Base-by-base conservation (phyloP, 176 grass and related monocot genomes). In the Typha latifolia region DNA sequence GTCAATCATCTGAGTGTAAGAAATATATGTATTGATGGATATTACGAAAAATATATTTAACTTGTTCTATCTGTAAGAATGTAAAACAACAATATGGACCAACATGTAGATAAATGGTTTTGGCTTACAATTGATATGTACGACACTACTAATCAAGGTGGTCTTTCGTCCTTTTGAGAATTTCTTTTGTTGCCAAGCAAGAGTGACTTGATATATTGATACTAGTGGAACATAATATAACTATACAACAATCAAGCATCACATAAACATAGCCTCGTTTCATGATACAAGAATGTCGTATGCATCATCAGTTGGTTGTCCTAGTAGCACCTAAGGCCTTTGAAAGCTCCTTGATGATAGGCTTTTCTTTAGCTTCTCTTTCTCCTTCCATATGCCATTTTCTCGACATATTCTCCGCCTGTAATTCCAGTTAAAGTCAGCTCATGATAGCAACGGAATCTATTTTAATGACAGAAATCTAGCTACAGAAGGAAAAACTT, bases 301-400 rank as follows among this genome's bases (percentile, higher is more conserved):
- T 10, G 18, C 15, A n/a, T 61, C 67, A 55, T 95, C 83, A 95
- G 51, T 80, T 80, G 0, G 72, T 66, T 3, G 76, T 72, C 81
- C 72, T 95, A 2, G 66, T 90, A 2, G 63, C 21, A 16, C 91
- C 79, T 1, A 96, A 66, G 49, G 76, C 26, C 71, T 81, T 87
- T 16, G 91, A 87, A 72, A 96, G 66, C 49, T 83, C 79, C 67
- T 81, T 90, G 21, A 96, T 14, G 11, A 87, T 66, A 20, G 79
- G 79, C 32, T 83, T 90, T 62, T 96, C 87, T 78, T 80, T 87
- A 4, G 68, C 49, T 66, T 90, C 75, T 63, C 72, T 77, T 32
- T 73, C 68, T 19, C 48, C 69, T 78, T 85, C 69, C 3, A 74
- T 66, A 74, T 82, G 84, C 84, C 91, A 96, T 81, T 86, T 87